Conservation (phyloP, 163 green algal species). For the Smithsoniella earleae region DNA sequence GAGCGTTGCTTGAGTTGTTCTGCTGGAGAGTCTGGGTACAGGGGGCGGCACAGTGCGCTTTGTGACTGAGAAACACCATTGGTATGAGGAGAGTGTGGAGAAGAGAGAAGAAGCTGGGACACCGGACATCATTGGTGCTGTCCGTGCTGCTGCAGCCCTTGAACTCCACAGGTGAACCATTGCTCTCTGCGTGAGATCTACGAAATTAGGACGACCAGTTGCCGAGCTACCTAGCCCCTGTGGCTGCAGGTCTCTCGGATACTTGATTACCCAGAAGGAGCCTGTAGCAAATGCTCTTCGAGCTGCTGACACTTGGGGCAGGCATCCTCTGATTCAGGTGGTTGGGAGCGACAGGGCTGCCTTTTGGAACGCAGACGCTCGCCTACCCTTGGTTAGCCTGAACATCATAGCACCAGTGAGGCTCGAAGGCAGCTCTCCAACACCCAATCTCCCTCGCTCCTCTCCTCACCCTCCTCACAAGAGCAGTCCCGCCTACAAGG, state of each 20-base stretch:
- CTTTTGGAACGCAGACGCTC: not conserved
- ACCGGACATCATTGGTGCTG: constrained; percentile 26
- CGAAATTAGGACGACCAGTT: too few relatives aligned
- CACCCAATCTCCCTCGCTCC: too few relatives aligned
- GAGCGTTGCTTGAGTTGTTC: too few relatives aligned
- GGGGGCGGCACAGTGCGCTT: constrained; percentile 31
- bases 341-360: constrained; percentile 1
- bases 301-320: not conserved
- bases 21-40: not conserved
- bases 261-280: not conserved
- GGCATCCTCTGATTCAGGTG: not conserved
- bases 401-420: constrained; percentile 14
- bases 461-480: not conserved
- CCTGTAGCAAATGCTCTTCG: not conserved
- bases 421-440: not conserved
- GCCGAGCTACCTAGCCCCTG: too few relatives aligned
- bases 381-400: not conserved
- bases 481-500: not conserved
- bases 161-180: constrained; percentile 8
- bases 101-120: constrained; percentile 30
- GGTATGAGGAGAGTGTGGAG: constrained; percentile 22
- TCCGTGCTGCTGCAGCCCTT: constrained; percentile 28
- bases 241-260: too few relatives aligned
- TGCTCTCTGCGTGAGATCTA: too few relatives aligned
- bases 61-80: constrained; percentile 21